Base-by-base conservation (phyloP, 768 basidiomycete species). In the Boletellus emodensis region DNA sequence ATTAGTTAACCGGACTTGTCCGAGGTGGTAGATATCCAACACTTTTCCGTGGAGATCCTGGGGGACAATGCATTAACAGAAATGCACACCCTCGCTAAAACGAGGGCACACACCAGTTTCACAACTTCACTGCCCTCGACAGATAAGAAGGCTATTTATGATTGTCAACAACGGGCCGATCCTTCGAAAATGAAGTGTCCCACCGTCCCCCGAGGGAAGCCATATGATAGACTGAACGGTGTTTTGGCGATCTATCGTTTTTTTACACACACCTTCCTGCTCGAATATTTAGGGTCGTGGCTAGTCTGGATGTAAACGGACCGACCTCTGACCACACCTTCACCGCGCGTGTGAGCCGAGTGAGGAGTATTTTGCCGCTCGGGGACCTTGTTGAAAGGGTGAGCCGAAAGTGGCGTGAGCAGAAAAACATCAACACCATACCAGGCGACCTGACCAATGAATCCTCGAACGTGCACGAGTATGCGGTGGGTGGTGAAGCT, bases 361-460 rank as follows among this genome's bases (percentile, higher is more conserved):
- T 77, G 40, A 80, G 66, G 40, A 80, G 64, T 18, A 67, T 51
- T 46, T 54, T 65, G 20, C 80, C 76, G 37, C 66, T 73, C 5
- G 79, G 80, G 38, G 77, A 77, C 78, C 75, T 76, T 53, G 41
- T 49, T 60, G 28, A 50, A 48, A 18, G 30, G 32, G 20, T 60
- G 15, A 54, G 56, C 42, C 6, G n/a, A 32, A 26, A 26, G 37
- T 14, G 48, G 39, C n/a, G 30, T 33, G 41, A 33, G 17, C 1
- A 48, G 36, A 43, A 36, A 38, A 30, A 30, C 11, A 46, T 34
- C 5, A 17, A 34, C 5, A 46, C 17, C 51, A 37, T 61, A 77
- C 77, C 79, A 80, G 5, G 77, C 79, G 17, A 81, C 79, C 58
- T 80, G 79, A 33, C 74, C 74, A 52, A 79, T 73, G 61, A 81